A percentile compares a stretch with the other conserved stretches of the same genome.
Evolutionary conservation across 192 early-diverging fungal genomes (phyloP).

Genomic region (Nowakowskiella sp.): DNA sequence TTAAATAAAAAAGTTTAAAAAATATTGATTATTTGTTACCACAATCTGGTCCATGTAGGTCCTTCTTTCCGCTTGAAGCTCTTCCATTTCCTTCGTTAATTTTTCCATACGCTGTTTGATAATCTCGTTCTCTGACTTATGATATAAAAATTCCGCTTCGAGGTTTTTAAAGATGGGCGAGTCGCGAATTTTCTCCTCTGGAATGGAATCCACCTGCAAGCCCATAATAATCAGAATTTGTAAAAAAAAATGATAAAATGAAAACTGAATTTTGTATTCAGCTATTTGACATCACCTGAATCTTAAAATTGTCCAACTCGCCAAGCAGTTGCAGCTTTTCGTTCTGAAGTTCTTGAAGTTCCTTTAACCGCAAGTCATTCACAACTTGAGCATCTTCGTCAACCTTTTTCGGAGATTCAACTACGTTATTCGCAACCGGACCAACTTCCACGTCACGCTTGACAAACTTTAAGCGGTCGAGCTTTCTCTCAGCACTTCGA

Average conservation of each 20-base stretch:
- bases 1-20: not conserved
- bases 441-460: not conserved
- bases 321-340: slow-evolving; percentile 12
- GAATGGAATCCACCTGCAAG: slow-evolving; percentile 5
- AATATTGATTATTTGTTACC: slow-evolving; percentile 12
- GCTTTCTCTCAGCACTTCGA: slow-evolving; percentile 12
- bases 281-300: not conserved
- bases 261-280: not conserved
- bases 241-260: not conserved
- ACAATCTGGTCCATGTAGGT: slow-evolving; percentile 34
- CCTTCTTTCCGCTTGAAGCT: slow-evolving; percentile 21
- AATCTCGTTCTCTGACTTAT: slow-evolving; percentile 13
- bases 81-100: slow-evolving; percentile 20
- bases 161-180: slow-evolving; percentile 16
- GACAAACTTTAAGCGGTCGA: slow-evolving; percentile 12
- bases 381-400: not conserved
- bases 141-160: slow-evolving; percentile 27
- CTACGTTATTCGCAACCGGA: not conserved
- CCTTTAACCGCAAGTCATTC: slow-evolving; percentile 14
- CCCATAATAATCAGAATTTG: slow-evolving; percentile 1
- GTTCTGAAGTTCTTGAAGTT: slow-evolving; percentile 21
- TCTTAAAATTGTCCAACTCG: not conserved
- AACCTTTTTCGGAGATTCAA: not conserved
- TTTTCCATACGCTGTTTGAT: slow-evolving; percentile 28
- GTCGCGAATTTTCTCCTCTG: slow-evolving; percentile 15